Conservation (phyloP, 441 rosid species). For the Aquilaria agallochum region DNA sequence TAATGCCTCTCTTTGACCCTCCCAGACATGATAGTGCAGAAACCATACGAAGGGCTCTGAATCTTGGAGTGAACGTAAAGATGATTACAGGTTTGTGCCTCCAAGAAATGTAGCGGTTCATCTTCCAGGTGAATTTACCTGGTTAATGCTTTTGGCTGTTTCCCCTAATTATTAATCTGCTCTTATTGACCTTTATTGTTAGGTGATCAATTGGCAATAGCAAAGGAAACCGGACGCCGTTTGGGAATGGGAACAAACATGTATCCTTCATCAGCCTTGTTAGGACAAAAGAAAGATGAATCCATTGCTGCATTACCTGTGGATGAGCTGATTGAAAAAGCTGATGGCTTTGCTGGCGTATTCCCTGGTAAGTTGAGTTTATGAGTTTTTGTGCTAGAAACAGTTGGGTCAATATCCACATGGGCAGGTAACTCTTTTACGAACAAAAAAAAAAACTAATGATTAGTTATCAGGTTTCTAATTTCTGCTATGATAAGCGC, state of each 20-base stretch:
- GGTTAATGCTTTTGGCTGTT: background rate
- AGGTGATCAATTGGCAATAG: slow-evolving; percentile 53
- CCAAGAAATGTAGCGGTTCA: background rate
- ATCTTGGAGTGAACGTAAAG: slow-evolving; percentile 50
- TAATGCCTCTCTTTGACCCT: slow-evolving; percentile 69
- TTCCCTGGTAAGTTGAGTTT: slow-evolving; percentile 35
- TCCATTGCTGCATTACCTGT: slow-evolving; percentile 41
- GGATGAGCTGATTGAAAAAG: slow-evolving; percentile 42
- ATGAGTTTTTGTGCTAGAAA: background rate
- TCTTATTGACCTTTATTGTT: background rate
- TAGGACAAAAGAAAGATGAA: slow-evolving; percentile 47
- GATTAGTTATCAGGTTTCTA: too few relatives aligned
- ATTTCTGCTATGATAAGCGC: too few relatives aligned
- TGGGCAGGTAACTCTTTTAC: too few relatives aligned
- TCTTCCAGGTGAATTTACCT: background rate
- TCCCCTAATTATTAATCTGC: background rate
- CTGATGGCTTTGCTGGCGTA: slow-evolving; percentile 51
- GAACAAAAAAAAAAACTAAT: too few relatives aligned
- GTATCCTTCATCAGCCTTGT: slow-evolving; percentile 44
- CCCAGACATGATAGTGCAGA: slow-evolving; percentile 68
- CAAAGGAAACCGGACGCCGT: slow-evolving; percentile 50
- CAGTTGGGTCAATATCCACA: too few relatives aligned
- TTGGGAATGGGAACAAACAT: slow-evolving; percentile 53
- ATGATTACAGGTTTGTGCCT: slow-evolving; percentile 39
- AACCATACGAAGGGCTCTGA: slow-evolving; percentile 40